Percentiles rank a stretch among this genome's conserved stretches.
Conservation (phyloP, 768 basidiomycete genomes). For the Pleurotus tuber-regium region DNA sequence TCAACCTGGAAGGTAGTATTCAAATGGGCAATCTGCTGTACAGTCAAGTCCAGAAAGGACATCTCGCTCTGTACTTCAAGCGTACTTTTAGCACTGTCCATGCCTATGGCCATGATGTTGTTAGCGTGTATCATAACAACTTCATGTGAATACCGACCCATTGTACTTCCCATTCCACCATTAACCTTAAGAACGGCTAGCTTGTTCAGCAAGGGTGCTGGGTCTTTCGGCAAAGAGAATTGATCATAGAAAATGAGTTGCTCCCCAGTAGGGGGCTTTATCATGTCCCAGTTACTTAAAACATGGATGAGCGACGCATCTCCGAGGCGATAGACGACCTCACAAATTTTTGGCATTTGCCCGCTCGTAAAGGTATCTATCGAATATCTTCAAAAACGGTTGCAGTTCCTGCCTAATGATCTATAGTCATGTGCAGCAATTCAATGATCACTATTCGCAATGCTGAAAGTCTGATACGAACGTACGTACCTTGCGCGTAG, state of each 20-base stretch:
- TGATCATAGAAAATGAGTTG: slow-evolving; percentile 82
- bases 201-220: slow-evolving; percentile 69
- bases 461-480: not conserved
- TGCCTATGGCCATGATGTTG: too few relatives aligned
- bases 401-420: slow-evolving; percentile 95
- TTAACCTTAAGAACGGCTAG: slow-evolving; percentile 95
- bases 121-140: too few relatives aligned
- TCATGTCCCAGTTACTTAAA: slow-evolving; percentile 80
- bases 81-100: too few relatives aligned
- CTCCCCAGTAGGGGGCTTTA: slow-evolving; percentile 82
- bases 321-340: slow-evolving; percentile 21
- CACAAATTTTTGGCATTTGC: slow-evolving; percentile 87
- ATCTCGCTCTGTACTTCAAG: slow-evolving; percentile 96
- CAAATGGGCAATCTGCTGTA: slow-evolving; percentile 94
- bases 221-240: slow-evolving; percentile 59
- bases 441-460: not conserved
- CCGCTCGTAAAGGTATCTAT: slow-evolving; percentile 86
- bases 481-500: not conserved
- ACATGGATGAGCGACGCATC: slow-evolving; percentile 8
- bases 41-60: slow-evolving; percentile 94
- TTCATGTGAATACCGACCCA: too few relatives aligned
- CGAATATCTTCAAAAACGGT: slow-evolving; percentile 93
- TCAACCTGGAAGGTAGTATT: slow-evolving; percentile 81
- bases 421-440: slow-evolving; percentile 34
- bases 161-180: too few relatives aligned